Conservation (phyloP, 768 basidiomycete species). For the Tricholoma flavovirens region DNA sequence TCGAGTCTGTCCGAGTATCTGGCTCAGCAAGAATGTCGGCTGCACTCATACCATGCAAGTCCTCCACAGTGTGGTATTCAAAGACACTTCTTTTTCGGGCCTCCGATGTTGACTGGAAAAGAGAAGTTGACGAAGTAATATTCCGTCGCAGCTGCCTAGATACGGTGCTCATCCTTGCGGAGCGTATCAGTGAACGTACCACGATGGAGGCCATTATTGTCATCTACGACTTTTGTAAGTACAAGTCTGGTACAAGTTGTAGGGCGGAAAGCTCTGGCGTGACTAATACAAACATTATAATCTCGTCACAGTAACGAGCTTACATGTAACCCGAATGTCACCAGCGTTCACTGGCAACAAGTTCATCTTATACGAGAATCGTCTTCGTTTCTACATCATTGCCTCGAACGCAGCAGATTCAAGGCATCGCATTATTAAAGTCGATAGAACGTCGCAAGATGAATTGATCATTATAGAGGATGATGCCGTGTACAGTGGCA, state of each 20-base stretch:
- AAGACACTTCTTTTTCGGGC: conserved; percentile 40
- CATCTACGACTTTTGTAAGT: no score
- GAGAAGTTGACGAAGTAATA: conserved; percentile 31
- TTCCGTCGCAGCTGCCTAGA: conserved; percentile 28
- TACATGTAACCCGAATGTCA: conserved; percentile 4
- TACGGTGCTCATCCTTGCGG: conserved; percentile 26
- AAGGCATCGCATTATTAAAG: conserved; percentile 86
- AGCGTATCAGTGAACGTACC: conserved; percentile 56
- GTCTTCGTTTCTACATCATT: conserved; percentile 84
- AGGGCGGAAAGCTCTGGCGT: neutral
- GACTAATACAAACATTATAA: neutral
- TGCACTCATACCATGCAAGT: conserved; percentile 75
- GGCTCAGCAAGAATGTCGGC: conserved; percentile 77
- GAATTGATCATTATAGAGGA: conserved; percentile 82
- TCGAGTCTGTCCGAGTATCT: conserved; percentile 62
- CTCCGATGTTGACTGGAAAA: conserved; percentile 25
- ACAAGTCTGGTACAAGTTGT: no score
- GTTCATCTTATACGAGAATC: conserved; percentile 92
- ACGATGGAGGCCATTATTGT: conserved; percentile 55
- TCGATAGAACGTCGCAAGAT: conserved; percentile 79
- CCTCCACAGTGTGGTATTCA: conserved; percentile 75
- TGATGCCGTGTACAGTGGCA: conserved; percentile 79
- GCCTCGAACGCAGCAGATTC: conserved; percentile 87
- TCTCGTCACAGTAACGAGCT: neutral
- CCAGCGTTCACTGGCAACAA: conserved; percentile 69